A percentile compares a stretch with the other conserved stretches of the same genome.
Conservation (phyloP, 768 basidiomycete genomes). For the Auricularia sp. region DNA sequence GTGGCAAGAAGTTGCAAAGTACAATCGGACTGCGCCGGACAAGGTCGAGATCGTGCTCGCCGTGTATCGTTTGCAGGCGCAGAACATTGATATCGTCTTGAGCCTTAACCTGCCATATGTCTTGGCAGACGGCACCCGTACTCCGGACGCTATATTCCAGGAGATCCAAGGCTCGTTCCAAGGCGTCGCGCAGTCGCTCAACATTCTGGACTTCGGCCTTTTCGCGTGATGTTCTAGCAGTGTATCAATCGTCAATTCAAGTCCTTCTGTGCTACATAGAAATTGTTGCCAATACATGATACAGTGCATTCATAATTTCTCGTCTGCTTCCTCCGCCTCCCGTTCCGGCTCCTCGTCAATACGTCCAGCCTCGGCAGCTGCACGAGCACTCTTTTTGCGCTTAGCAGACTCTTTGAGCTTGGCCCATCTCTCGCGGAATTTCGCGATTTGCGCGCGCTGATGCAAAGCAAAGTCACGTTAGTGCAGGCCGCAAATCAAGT, state of each 20-base stretch:
- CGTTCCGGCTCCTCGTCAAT: slow-evolving; percentile 59
- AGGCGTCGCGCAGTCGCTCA: slow-evolving; percentile 44
- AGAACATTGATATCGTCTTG: slow-evolving; percentile 71
- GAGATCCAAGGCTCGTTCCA: slow-evolving; percentile 40
- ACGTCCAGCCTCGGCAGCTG: slow-evolving; percentile 39
- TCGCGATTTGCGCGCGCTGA: slow-evolving; percentile 73
- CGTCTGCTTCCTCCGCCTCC: slow-evolving; percentile 25
- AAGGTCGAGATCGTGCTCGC: slow-evolving; percentile 69
- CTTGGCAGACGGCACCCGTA: slow-evolving; percentile 35
- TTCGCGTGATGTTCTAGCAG: slow-evolving; percentile 39
- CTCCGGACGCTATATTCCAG: slow-evolving; percentile 24
- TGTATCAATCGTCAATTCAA: not conserved
- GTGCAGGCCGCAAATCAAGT: not conserved
- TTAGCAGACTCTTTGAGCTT: slow-evolving; percentile 82
- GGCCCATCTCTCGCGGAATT: slow-evolving; percentile 82
- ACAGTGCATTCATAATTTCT: not conserved
- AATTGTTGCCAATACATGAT: not conserved
- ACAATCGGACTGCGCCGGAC: slow-evolving; percentile 51
- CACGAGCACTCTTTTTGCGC: slow-evolving; percentile 69
- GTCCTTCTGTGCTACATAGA: no score
- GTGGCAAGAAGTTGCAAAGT: slow-evolving; percentile 65
- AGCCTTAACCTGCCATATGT: slow-evolving; percentile 70
- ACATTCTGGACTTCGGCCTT: slow-evolving; percentile 56
- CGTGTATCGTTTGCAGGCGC: slow-evolving; percentile 64
- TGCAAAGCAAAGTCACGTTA: slow-evolving; percentile 2